A percentile compares a stretch with the other conserved stretches of the same genome.
Evolutionary conservation across 225 moss, liverwort and hornwort genomes (phyloP).

Genomic region (Pleurozium schreberi): DNA sequence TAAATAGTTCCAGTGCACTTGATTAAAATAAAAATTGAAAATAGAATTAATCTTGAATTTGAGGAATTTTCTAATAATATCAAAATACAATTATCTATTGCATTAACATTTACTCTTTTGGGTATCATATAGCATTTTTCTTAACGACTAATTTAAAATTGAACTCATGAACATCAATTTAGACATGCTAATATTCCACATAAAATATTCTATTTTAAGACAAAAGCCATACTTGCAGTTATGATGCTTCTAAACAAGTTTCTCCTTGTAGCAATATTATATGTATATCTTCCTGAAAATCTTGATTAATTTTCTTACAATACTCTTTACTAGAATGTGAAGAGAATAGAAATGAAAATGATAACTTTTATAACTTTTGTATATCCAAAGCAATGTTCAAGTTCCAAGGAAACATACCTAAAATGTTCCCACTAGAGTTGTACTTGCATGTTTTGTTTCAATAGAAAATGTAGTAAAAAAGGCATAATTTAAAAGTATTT

Average conservation of each 20-base stretch:
- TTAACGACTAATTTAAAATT: background rate
- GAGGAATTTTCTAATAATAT: background rate
- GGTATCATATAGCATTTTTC: background rate
- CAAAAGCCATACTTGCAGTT: background rate
- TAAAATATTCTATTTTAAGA: background rate
- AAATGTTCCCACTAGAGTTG: rapidly evolving
- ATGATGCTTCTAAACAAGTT: background rate
- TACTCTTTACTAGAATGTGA: background rate
- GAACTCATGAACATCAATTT: background rate
- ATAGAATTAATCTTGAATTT: background rate
- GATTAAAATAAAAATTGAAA: background rate
- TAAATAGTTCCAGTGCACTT: background rate
- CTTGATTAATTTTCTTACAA: background rate
- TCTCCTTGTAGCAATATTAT: rapidly evolving
- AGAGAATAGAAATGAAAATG: background rate
- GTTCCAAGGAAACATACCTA: background rate
- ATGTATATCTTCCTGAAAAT: background rate
- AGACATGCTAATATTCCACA: background rate
- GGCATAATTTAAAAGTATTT: too few species aligned
- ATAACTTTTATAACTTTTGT: background rate
- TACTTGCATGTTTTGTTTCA: background rate
- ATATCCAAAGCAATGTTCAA: background rate
- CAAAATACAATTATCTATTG: background rate
- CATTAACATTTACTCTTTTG: background rate
- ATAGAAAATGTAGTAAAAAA: too few species aligned